A percentile compares a stretch with the other conserved stretches of the same genome.
phyloP scores from a whole-genome alignment of 192 early-diverging fungal species.

The Spizellomyces sp. region DNA sequence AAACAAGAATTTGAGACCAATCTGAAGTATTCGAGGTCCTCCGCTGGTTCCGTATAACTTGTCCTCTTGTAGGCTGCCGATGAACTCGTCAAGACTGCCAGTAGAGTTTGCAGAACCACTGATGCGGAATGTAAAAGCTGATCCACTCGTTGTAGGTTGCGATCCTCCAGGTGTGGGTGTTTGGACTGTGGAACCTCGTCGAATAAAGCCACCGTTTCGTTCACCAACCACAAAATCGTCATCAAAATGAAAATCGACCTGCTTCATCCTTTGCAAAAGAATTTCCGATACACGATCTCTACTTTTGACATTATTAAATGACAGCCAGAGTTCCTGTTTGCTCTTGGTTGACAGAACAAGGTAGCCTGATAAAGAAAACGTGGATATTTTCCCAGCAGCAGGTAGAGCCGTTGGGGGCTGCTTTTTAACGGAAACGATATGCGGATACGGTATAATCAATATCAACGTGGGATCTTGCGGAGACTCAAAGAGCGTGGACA shows the following conservation, averaged over 20 bases:
- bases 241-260: slow-evolving; percentile 52
- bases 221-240: slow-evolving; percentile 48
- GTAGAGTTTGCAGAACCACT: slow-evolving; percentile 2
- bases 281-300: slow-evolving; percentile 44
- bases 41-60: not conserved
- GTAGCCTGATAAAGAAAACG: slow-evolving; percentile 49
- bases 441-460: slow-evolving; percentile 47
- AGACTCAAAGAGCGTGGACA: slow-evolving; percentile 49
- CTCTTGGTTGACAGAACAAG: slow-evolving; percentile 49
- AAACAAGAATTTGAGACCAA: slow-evolving; percentile 49
- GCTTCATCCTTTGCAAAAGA: slow-evolving; percentile 45
- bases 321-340: slow-evolving; percentile 46
- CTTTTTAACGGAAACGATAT: slow-evolving; percentile 53
- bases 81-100: slow-evolving; percentile 35
- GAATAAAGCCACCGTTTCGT: slow-evolving; percentile 32
- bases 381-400: slow-evolving; percentile 34
- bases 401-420: slow-evolving; percentile 48
- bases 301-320: slow-evolving; percentile 40
- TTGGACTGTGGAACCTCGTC: not conserved
- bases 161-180: not conserved
- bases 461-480: slow-evolving; percentile 36
- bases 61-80: slow-evolving; percentile 1
- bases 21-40: slow-evolving; percentile 35
- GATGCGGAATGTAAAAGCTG: not conserved
- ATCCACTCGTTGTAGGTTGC: not conserved